Base-by-base conservation (phyloP, 176 grass and related monocot species). In the Eleusine coracana region DNA sequence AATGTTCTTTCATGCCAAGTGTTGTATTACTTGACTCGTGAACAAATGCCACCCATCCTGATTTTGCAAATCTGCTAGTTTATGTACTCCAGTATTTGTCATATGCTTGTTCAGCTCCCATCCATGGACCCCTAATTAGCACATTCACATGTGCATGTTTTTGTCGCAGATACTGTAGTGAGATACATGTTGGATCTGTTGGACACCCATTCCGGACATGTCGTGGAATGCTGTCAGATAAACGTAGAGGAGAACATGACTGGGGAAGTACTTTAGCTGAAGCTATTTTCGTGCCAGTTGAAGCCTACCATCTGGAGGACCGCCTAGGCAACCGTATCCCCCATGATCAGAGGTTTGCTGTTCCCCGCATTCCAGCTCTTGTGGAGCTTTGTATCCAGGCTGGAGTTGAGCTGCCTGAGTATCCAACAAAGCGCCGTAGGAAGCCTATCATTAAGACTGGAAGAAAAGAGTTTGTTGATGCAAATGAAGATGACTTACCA, bases 371-470 rank as follows among this genome's bases (percentile, higher is more conserved):
- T 55, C 91, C 91, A 21, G 96, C 96, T 82, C 78, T 95, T 49
- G 90, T 95, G 25, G 96, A 98, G 61, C 83, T 98, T 17, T 98
- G 96, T 78, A 87, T 98, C 59, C 96, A 98, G 82, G 96, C 93
- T 83, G 96, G 96, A 44, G 89, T 98, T 36, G 91, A 96, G 55
- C 72, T 92, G 17, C 91, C 87, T 17, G 93, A 88, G 17, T 86
- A 95, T 39, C 91, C 93, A 64, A 96, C 91, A 72, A 99, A 96
- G 74, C 83, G 89, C 48, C 82, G 91, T 42, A 83, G 96, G 80
- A 93, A 96, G 79, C 89, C 96, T 10, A 89, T 96, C 20, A 90
- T 99, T 75, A 90, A 88, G 39, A 63, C 91, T 0, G 89, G 93
- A 87, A 91, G 79, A 48, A 99, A 48, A 37, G 96, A 99, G 66